Conservation (phyloP, 805 yeast species). For the Sugiyamaella smithiae region DNA sequence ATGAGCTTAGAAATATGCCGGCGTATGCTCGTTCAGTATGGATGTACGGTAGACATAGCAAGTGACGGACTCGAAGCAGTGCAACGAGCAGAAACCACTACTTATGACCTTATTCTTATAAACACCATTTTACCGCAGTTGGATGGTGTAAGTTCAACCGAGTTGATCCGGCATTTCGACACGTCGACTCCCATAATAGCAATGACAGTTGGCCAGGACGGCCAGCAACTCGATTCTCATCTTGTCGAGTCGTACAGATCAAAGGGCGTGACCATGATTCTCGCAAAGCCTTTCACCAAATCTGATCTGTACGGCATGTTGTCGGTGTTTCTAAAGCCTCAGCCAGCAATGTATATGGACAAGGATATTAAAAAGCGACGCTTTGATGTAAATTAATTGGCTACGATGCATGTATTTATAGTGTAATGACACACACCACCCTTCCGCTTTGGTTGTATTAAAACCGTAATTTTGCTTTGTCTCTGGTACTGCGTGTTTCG, state of each 20-base stretch:
- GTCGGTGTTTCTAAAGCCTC: slow-evolving; percentile 12
- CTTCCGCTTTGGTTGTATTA: too few species aligned
- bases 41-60: slow-evolving; percentile 89
- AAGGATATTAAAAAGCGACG: slow-evolving; percentile 4
- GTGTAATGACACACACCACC: too few species aligned
- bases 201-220: slow-evolving; percentile 19
- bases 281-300: slow-evolving; percentile 92
- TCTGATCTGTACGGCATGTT: slow-evolving; percentile 77
- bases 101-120: slow-evolving; percentile 53
- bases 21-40: slow-evolving; percentile 79
- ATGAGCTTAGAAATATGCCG: slow-evolving; percentile 76
- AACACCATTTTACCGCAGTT: slow-evolving; percentile 55
- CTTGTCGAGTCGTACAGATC: slow-evolving; percentile 51
- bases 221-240: slow-evolving; percentile 3
- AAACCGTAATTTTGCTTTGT: too few species aligned
- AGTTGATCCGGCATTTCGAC: slow-evolving; percentile 82
- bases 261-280: slow-evolving; percentile 88
- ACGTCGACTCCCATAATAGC: slow-evolving; percentile 77
- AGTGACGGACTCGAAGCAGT: slow-evolving; percentile 92
- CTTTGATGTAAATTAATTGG: slow-evolving; percentile 1
- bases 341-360: neutral
- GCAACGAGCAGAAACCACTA: slow-evolving; percentile 65
- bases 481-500: too few species aligned
- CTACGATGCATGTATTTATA: neutral
- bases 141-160: slow-evolving; percentile 67